These are phyloP conservation scores for Trichoderma harzianum DNA, from an alignment of 2,329 filamentous ascomycete genomes.

Conservation along the genomic window DNA sequence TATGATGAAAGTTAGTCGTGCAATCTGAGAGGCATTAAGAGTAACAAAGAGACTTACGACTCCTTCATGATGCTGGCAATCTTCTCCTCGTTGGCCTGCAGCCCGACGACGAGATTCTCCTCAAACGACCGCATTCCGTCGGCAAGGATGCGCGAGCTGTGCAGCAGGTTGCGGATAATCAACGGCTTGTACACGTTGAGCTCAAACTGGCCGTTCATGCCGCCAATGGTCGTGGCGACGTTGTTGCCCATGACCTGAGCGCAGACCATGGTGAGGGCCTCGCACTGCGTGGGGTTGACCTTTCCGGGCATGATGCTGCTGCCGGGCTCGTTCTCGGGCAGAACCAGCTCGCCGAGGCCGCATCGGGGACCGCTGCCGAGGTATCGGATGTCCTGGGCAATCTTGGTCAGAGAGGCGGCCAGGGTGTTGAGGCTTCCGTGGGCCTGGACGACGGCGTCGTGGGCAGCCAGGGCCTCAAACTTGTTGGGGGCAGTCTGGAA, in stretches of 20 bases:
- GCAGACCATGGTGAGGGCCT: slow-evolving; percentile 96
- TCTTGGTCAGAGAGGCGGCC: slow-evolving; percentile 89
- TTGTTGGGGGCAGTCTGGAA: slow-evolving; percentile 99
- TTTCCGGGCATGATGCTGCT: slow-evolving; percentile 99
- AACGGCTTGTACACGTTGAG: slow-evolving; percentile 99
- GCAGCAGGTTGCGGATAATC: slow-evolving; percentile 90
- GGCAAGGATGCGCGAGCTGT: slow-evolving; percentile 81
- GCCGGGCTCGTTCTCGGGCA: slow-evolving; percentile 97
- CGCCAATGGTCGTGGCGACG: slow-evolving; percentile 85
- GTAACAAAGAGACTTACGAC: slow-evolving; percentile 58
- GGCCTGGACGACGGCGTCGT: slow-evolving; percentile 93
- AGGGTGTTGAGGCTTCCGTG: slow-evolving; percentile 92
- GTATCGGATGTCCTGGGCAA: slow-evolving; percentile 96
- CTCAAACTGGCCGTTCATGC: slow-evolving; percentile 97
- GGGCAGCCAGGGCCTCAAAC: slow-evolving; percentile 93
- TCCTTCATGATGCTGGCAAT: slow-evolving; percentile 89
- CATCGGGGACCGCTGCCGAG: slow-evolving; percentile 94
- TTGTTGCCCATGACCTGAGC: slow-evolving; percentile 98
- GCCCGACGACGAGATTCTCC: slow-evolving; percentile 82
- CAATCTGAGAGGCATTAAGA: neutral
- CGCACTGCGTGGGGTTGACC: slow-evolving; percentile 98
- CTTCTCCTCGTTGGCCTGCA: slow-evolving; percentile 90
- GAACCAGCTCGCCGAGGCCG: slow-evolving; percentile 85
- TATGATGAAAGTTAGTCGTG: slow-evolving; percentile 34
- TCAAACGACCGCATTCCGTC: slow-evolving; percentile 96